A percentile compares a stretch with the other conserved stretches of the same genome.
These are phyloP conservation scores for Termitomyces sp. DNA, from an alignment of 768 basidiomycete species.

Conservation along the genomic window DNA sequence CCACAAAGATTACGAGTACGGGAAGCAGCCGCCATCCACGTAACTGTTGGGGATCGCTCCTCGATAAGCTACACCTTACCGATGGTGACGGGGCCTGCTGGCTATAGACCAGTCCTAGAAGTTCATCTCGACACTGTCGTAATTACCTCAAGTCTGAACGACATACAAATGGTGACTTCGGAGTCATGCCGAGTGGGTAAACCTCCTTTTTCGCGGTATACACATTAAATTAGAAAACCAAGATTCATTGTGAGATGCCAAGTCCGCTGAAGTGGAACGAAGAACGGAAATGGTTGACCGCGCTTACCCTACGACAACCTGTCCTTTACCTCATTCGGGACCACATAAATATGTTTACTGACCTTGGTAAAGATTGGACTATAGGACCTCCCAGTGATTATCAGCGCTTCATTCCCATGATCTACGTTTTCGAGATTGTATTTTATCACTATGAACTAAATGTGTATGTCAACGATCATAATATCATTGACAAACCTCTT, in stretches of 20 bases:
- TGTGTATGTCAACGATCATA: conserved; percentile 90
- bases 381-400: conserved; percentile 78
- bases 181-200: conserved; percentile 70
- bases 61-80: conserved; percentile 83
- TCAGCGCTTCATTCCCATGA: conserved; percentile 77
- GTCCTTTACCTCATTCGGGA: conserved; percentile 79
- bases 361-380: conserved; percentile 90
- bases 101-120: conserved; percentile 77
- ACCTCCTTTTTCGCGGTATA: background rate
- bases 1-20: conserved; percentile 48
- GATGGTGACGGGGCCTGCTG: conserved; percentile 65
- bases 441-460: conserved; percentile 75
- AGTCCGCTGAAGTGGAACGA: conserved; percentile 80
- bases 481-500: conserved; percentile 89
- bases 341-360: conserved; percentile 91
- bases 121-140: conserved; percentile 77
- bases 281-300: conserved; percentile 72
- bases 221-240: background rate
- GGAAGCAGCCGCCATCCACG: conserved; percentile 66
- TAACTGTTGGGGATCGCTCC: conserved; percentile 75
- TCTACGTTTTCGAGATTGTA: conserved; percentile 66
- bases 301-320: conserved; percentile 67
- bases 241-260: conserved; percentile 74
- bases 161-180: conserved; percentile 70
- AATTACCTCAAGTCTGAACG: conserved; percentile 83